phyloP scores from a whole-genome alignment of 352 stramenopile genomes.

The Pythium rishiriense region DNA sequence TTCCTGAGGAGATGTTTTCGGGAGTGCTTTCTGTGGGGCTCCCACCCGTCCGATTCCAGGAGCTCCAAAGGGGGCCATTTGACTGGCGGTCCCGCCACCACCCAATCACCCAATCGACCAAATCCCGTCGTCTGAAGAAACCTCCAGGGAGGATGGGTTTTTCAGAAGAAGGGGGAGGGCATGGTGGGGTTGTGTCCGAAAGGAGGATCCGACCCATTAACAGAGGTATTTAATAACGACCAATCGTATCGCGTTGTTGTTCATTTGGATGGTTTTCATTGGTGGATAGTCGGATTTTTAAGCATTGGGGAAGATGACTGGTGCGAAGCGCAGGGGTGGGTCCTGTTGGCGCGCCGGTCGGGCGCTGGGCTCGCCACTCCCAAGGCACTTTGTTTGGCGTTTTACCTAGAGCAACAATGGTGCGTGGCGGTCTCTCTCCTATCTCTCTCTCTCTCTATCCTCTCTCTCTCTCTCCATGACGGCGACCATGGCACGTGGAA shows the following conservation, averaged over 20 bases:
- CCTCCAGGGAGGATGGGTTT: slow-evolving; percentile 1
- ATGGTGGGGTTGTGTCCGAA: neutral
- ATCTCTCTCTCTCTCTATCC: no score
- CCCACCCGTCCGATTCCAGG: neutral
- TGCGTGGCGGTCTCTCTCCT: no score
- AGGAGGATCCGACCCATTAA: neutral
- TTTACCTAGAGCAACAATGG: slow-evolving; percentile 85
- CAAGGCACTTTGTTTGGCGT: slow-evolving; percentile 82
- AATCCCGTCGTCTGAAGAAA: no score
- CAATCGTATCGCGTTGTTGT: slow-evolving; percentile 26
- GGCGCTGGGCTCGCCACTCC: slow-evolving; percentile 14
- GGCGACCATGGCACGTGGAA: neutral
- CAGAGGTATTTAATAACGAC: slow-evolving; percentile 33
- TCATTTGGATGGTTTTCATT: slow-evolving; percentile 32
- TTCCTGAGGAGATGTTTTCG: slow-evolving; percentile 63
- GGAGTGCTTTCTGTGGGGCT: slow-evolving; percentile 41
- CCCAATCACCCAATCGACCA: slow-evolving; percentile 29
- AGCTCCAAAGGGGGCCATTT: slow-evolving; percentile 10
- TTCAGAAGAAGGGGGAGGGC: no score
- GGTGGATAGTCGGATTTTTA: slow-evolving; percentile 21
- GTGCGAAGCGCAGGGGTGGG: slow-evolving; percentile 46
- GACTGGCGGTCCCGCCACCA: slow-evolving; percentile 25
- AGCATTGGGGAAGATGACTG: slow-evolving; percentile 71
- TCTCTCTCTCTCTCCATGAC: no score
- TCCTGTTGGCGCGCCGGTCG: slow-evolving; percentile 27